Base-by-base conservation (phyloP, 2,329 filamentous ascomycete species). In the Penicillium psychrosexuale region DNA sequence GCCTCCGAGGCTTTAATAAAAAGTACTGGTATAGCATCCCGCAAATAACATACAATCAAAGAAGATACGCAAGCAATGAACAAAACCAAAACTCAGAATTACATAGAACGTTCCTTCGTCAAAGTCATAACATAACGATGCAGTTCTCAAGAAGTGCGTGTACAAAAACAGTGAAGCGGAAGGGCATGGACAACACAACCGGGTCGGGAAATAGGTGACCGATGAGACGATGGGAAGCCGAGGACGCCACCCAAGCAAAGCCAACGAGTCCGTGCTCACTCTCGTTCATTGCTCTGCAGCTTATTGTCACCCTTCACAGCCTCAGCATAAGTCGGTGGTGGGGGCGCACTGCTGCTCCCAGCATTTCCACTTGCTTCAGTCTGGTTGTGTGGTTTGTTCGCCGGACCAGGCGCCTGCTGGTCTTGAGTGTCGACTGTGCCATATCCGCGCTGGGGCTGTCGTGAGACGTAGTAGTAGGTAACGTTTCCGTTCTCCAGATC, bases 291-390 rank as follows among this genome's bases (percentile, higher is more conserved):
- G 17, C 74, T 81, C 80, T 97, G 94, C 47, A 97, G 81, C 82
- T 97, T 97, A 75, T 97, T 78, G 70, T 97, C 93, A 1, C 90
- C 91, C 66, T 87, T 87, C 56, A 97, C 87, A 45, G 91, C 93
- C 75, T 97, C 90, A 15, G 89, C 88, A 73, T 97, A 97, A 13
- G 88, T 90, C 4, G 94, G 93, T 39, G 93, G 92, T 62, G 63
- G 61, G 39, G 64, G 66, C 53, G 68, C 67, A 61, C 67, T 69
- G 67, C 67, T 71, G 57, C 68, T 61, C 37, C 65, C 66, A 33
- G 61, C 61, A 34, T 48, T 34, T n/a, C 34, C 47, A 51, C 53
- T 55, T 5, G 61, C 58, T 46, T 57, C 57, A 8, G 64, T 60
- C 43, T 70, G 66, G 30, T 57, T 57, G 24, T 61, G 58, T 5